These are phyloP conservation scores for Telfairia occidentalis DNA, from an alignment of 331 rosid genomes.

Conservation along the genomic window DNA sequence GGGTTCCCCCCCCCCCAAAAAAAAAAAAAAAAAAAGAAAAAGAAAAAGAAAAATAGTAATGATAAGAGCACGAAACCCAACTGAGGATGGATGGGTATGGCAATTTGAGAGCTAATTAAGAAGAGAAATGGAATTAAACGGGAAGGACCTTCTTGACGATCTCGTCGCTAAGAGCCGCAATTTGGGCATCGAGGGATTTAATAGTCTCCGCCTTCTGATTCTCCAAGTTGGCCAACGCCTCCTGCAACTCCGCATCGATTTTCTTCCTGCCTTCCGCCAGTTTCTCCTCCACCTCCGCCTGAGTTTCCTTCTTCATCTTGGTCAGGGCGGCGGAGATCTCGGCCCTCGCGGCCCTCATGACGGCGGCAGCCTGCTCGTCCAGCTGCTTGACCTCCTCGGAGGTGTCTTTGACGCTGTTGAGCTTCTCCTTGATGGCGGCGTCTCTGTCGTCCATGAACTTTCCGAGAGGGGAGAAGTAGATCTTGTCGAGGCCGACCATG, in stretches of 20 bases:
- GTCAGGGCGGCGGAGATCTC: constrained; percentile 82
- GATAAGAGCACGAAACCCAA: not conserved
- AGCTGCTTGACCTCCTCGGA: constrained; percentile 67
- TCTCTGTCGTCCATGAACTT: constrained; percentile 83
- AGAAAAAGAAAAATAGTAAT: not conserved
- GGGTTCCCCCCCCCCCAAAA: too few species aligned
- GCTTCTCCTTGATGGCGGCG: constrained; percentile 63
- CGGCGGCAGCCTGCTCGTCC: constrained; percentile 61
- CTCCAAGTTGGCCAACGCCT: constrained; percentile 62
- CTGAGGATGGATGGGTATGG: not conserved
- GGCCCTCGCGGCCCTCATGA: constrained; percentile 69
- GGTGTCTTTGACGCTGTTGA: constrained; percentile 68
- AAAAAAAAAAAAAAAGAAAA: too few species aligned
- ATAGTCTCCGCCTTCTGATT: constrained; percentile 65
- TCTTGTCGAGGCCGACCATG: constrained; percentile 73
- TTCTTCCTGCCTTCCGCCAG: constrained; percentile 67
- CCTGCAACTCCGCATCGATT: constrained; percentile 75
- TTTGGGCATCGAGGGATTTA: constrained; percentile 75
- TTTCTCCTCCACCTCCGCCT: constrained; percentile 70
- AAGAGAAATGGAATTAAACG: constrained; percentile 11
- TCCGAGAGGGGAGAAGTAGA: constrained; percentile 72
- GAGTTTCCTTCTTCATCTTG: constrained; percentile 91
- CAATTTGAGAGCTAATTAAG: not conserved
- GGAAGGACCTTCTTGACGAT: constrained; percentile 97
- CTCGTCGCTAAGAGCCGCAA: constrained; percentile 56